Evolutionary conservation across 2,329 filamentous ascomycete genomes (phyloP).

Genomic region (Pseudogymnoascus sp.): DNA sequence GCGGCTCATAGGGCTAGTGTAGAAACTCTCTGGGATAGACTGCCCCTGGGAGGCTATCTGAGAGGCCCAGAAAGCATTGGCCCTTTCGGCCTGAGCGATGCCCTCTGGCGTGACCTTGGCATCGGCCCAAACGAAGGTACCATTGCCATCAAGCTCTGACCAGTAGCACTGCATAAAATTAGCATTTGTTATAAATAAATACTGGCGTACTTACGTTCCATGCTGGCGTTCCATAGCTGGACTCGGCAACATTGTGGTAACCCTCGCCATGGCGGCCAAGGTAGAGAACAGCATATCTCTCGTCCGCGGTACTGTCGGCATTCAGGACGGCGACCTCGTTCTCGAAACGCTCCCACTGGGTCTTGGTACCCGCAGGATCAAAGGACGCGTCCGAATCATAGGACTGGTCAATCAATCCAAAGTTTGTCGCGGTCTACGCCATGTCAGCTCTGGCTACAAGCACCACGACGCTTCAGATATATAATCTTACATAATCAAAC

Average conservation of each 20-base stretch:
- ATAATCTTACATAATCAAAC: slow-evolving; percentile 54
- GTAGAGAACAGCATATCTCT: slow-evolving; percentile 58
- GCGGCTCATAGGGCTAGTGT: slow-evolving; percentile 54
- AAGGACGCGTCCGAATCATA: slow-evolving; percentile 47
- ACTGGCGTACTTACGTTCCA: slow-evolving; percentile 49
- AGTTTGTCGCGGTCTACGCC: slow-evolving; percentile 48
- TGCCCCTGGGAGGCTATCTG: slow-evolving; percentile 46
- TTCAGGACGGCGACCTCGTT: slow-evolving; percentile 51
- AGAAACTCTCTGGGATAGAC: slow-evolving; percentile 55
- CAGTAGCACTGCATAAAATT: slow-evolving; percentile 48
- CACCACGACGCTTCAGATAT: not conserved
- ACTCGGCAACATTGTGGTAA: slow-evolving; percentile 54
- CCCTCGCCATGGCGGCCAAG: slow-evolving; percentile 65
- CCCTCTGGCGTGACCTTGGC: slow-evolving; percentile 52
- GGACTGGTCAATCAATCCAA: slow-evolving; percentile 55
- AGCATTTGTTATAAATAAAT: not conserved
- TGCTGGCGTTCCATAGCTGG: slow-evolving; percentile 57
- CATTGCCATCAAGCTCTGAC: slow-evolving; percentile 56
- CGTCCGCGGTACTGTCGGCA: slow-evolving; percentile 33
- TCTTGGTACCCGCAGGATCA: slow-evolving; percentile 35
- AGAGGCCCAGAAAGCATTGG: slow-evolving; percentile 50
- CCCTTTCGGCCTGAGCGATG: slow-evolving; percentile 46
- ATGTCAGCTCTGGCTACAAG: not conserved
- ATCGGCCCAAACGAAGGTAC: slow-evolving; percentile 54
- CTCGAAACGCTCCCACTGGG: slow-evolving; percentile 58